Percentiles rank a stretch among this genome's conserved stretches.
Conservation (phyloP, 1,139 yeast species). For the Pichia sp. region DNA sequence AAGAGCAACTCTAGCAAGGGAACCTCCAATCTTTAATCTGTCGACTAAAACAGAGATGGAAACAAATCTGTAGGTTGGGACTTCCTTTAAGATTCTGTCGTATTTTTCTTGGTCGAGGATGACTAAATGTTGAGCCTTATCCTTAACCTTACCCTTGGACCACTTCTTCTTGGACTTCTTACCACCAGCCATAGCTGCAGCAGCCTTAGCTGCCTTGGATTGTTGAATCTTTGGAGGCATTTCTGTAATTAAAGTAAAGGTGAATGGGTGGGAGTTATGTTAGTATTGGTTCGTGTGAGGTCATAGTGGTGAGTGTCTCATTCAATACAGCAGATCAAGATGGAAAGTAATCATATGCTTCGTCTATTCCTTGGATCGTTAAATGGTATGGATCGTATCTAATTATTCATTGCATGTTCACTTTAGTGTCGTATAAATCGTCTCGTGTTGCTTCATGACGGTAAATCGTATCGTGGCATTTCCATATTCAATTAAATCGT, state of each 20-base stretch:
- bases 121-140: slow-evolving; percentile 99
- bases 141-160: slow-evolving; percentile 99
- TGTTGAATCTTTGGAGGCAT: slow-evolving; percentile 99
- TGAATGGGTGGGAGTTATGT: background rate
- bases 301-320: too few relatives aligned
- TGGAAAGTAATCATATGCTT: too few relatives aligned
- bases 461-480: too few relatives aligned
- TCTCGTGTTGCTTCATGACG: too few relatives aligned
- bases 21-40: slow-evolving; percentile 99
- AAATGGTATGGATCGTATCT: too few relatives aligned
- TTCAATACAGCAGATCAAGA: too few relatives aligned
- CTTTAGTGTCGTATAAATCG: too few relatives aligned
- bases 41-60: slow-evolving; percentile 98
- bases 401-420: too few relatives aligned
- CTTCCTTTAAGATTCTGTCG: slow-evolving; percentile 99
- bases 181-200: slow-evolving; percentile 99
- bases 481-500: too few relatives aligned
- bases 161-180: slow-evolving; percentile 99
- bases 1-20: slow-evolving; percentile 97
- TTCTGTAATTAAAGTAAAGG: slow-evolving; percentile 21
- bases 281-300: background rate
- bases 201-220: slow-evolving; percentile 99
- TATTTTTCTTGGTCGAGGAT: slow-evolving; percentile 97
- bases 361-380: too few relatives aligned
- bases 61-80: slow-evolving; percentile 98